A percentile compares a stretch with the other conserved stretches of the same genome.
phyloP scores from a whole-genome alignment of 2,329 filamentous ascomycete genomes.

The Microdochium trichocladiopsis region DNA sequence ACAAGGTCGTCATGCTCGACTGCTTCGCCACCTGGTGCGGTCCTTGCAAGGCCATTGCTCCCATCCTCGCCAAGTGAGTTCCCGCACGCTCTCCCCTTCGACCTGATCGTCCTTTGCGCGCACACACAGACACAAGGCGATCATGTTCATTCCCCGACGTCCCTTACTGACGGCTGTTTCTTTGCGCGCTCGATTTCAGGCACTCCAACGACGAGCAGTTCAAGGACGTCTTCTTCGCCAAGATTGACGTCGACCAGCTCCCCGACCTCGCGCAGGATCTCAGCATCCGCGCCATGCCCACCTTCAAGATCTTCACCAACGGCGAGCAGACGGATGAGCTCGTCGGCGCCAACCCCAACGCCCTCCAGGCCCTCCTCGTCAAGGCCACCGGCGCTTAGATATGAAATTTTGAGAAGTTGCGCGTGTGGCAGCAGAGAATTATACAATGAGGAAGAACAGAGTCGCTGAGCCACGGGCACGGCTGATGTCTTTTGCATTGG shows the following conservation, averaged over 20 bases:
- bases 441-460: too few relatives aligned
- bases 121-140: too few relatives aligned
- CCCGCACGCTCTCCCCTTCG: conserved; percentile 3
- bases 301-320: conserved; percentile 78
- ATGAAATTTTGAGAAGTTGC: too few relatives aligned
- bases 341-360: conserved; percentile 72
- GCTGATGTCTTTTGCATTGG: too few relatives aligned
- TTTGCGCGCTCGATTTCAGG: too few relatives aligned
- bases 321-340: conserved; percentile 67
- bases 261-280: conserved; percentile 70
- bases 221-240: conserved; percentile 66
- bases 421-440: too few relatives aligned
- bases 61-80: conserved; percentile 59
- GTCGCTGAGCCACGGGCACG: too few relatives aligned
- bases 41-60: conserved; percentile 87
- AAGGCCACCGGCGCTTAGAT: conserved; percentile 7
- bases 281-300: conserved; percentile 85
- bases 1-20: conserved; percentile 70
- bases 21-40: conserved; percentile 90
- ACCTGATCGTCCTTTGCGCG: conserved; percentile 5
- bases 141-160: too few relatives aligned
- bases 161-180: too few relatives aligned
- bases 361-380: conserved; percentile 43
- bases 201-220: conserved; percentile 50
- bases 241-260: conserved; percentile 85